These are phyloP conservation scores for Aspergillus sergii DNA, from an alignment of 2,329 filamentous ascomycete species.

Conservation along the genomic window DNA sequence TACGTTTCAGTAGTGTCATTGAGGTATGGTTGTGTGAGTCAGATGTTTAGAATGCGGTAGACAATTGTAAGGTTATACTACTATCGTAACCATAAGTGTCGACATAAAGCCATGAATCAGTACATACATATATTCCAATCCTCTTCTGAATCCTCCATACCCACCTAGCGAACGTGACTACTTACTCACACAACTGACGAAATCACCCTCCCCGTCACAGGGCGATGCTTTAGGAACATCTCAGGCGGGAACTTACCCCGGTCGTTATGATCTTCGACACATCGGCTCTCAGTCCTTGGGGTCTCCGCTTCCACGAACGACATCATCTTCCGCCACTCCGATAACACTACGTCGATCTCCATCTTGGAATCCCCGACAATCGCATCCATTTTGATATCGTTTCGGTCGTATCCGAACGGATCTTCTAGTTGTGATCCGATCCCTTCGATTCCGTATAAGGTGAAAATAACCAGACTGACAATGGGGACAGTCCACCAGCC, in stretches of 20 bases:
- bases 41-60: background rate
- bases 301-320: conserved; percentile 15
- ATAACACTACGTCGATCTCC: conserved; percentile 60
- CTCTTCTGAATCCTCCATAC: background rate
- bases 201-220: background rate
- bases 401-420: conserved; percentile 66
- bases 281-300: conserved; percentile 6
- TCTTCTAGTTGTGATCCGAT: conserved; percentile 67
- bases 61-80: background rate
- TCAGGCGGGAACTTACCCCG: conserved; percentile 32
- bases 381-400: conserved; percentile 70
- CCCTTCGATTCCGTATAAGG: conserved; percentile 65
- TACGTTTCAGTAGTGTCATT: background rate
- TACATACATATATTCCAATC: background rate
- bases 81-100: background rate
- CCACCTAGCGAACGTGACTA: background rate
- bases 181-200: background rate
- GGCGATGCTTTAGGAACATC: background rate
- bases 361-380: conserved; percentile 62
- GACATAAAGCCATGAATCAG: background rate
- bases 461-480: conserved; percentile 63
- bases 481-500: conserved; percentile 65
- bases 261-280: conserved; percentile 19
- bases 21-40: background rate
- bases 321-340: conserved; percentile 56